Conservation (phyloP, 2,329 filamentous ascomycete genomes). For the Monosporascus sp. region DNA sequence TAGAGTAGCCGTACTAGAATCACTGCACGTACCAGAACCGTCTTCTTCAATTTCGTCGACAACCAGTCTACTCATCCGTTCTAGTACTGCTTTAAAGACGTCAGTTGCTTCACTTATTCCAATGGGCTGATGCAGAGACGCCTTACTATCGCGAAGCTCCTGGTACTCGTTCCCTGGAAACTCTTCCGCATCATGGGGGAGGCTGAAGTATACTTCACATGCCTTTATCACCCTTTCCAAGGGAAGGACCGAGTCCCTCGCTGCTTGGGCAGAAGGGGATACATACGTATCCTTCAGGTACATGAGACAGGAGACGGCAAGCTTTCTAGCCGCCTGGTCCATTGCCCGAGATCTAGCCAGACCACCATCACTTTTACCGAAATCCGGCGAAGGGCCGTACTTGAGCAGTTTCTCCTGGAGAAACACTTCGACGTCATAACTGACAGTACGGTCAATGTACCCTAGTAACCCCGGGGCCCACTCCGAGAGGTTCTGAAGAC, state of each 20-base stretch:
- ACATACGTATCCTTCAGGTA: slow-evolving; percentile 45
- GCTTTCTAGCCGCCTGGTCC: slow-evolving; percentile 29
- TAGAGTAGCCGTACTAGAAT: slow-evolving; percentile 30
- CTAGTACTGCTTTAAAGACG: slow-evolving; percentile 32
- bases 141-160: slow-evolving; percentile 33
- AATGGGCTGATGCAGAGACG: not conserved
- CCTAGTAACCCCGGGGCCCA: slow-evolving; percentile 49
- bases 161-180: slow-evolving; percentile 28
- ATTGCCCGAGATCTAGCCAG: slow-evolving; percentile 25
- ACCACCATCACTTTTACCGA: slow-evolving; percentile 27
- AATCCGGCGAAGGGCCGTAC: slow-evolving; percentile 23
- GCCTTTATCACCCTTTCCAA: slow-evolving; percentile 38
- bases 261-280: slow-evolving; percentile 34
- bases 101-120: slow-evolving; percentile 10
- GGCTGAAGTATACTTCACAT: slow-evolving; percentile 37
- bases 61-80: slow-evolving; percentile 47
- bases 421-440: slow-evolving; percentile 37
- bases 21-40: slow-evolving; percentile 50
- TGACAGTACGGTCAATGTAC: slow-evolving; percentile 39
- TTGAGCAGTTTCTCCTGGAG: slow-evolving; percentile 39
- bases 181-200: slow-evolving; percentile 27
- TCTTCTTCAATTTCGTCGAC: slow-evolving; percentile 56
- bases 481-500: slow-evolving; percentile 30
- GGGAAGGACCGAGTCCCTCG: slow-evolving; percentile 34
- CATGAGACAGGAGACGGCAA: slow-evolving; percentile 41